Evolutionary conservation across 305 asterid genomes (phyloP).

Genomic region (Fraxinus angustifolia): DNA sequence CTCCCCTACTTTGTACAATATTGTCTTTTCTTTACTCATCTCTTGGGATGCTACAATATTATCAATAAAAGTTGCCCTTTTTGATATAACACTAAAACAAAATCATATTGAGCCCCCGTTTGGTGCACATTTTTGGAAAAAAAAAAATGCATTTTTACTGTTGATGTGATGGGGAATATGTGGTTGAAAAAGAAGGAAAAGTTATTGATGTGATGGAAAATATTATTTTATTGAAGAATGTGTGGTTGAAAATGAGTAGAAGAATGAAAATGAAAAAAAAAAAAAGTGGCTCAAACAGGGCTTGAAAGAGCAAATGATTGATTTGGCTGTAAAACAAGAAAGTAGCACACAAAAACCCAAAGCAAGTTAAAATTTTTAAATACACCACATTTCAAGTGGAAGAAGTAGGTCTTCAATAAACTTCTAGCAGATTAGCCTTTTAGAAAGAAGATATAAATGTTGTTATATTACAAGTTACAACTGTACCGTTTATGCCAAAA

Average conservation of each 20-base stretch:
- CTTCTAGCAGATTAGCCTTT: background rate
- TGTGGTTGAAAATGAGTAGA: too few relatives aligned
- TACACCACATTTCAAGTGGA: background rate
- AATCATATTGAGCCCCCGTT: background rate
- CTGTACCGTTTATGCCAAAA: background rate
- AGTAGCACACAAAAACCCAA: background rate
- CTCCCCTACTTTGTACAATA: background rate
- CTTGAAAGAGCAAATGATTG: background rate
- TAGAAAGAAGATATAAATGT: background rate
- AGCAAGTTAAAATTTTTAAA: background rate
- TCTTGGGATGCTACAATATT: background rate
- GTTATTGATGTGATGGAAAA: too few relatives aligned
- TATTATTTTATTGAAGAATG: too few relatives aligned
- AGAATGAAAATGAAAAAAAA: too few relatives aligned
- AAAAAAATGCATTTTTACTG: too few relatives aligned
- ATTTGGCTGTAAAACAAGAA: background rate
- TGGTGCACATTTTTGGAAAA: too few relatives aligned
- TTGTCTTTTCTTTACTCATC: background rate
- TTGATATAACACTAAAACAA: background rate
- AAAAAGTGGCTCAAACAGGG: too few relatives aligned
- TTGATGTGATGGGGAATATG: too few relatives aligned
- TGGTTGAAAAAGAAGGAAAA: too few relatives aligned
- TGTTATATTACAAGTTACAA: background rate
- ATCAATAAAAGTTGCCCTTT: background rate
- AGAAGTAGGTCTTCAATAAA: background rate